A percentile compares a stretch with the other conserved stretches of the same genome.
Evolutionary conservation across 1,139 yeast species (phyloP).

Genomic region (Kodamaea fungicola): DNA sequence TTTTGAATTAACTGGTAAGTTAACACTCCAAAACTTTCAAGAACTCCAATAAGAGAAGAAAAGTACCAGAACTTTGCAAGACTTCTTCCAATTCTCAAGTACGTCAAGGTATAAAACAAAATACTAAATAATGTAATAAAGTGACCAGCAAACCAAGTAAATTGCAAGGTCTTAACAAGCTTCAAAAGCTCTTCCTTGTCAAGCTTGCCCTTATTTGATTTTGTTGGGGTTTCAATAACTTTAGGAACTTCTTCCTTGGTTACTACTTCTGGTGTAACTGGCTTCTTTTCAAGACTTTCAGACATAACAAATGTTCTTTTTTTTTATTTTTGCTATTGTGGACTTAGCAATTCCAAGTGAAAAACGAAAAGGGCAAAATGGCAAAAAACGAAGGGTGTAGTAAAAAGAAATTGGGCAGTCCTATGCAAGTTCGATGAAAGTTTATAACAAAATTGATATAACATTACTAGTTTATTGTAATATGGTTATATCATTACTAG

Average conservation of each 20-base stretch:
- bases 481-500: too few species aligned
- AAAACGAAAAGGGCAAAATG: too few species aligned
- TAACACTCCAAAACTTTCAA: constrained; percentile 76
- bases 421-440: too few species aligned
- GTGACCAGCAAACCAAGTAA: constrained; percentile 73
- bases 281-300: neutral
- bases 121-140: constrained; percentile 56
- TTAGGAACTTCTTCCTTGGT: neutral
- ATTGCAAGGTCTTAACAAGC: constrained; percentile 38
- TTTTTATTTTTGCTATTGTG: too few species aligned
- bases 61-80: constrained; percentile 51
- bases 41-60: constrained; percentile 59
- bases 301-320: too few species aligned
- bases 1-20: constrained; percentile 51
- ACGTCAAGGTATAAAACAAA: constrained; percentile 52
- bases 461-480: too few species aligned
- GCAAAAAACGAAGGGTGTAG: too few species aligned
- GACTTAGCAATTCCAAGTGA: too few species aligned
- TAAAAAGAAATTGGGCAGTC: too few species aligned
- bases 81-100: constrained; percentile 15
- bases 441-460: too few species aligned
- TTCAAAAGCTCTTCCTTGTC: constrained; percentile 13
- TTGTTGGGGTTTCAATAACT: too few species aligned
- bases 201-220: neutral
- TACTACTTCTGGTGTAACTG: neutral